Evolutionary conservation across 2,329 filamentous ascomycete genomes (phyloP).

Genomic region (Paecilomyces niveus): DNA sequence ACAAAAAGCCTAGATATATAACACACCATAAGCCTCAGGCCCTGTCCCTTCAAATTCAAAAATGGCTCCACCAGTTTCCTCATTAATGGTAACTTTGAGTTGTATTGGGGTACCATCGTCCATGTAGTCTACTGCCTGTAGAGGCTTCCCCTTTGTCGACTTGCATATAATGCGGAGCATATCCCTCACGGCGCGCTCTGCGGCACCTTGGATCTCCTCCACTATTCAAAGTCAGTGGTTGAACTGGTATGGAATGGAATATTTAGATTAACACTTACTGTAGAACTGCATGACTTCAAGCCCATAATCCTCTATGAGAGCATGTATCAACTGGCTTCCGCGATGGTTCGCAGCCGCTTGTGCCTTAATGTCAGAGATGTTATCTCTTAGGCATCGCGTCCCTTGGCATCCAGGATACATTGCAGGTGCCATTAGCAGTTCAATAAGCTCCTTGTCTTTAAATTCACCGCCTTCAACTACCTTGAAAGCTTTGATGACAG

Average conservation of each 20-base stretch:
- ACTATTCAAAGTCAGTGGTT: conserved; percentile 28
- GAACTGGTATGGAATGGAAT: conserved; percentile 4
- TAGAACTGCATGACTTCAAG: conserved; percentile 68
- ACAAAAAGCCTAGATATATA: conserved; percentile 3
- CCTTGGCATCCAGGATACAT: conserved; percentile 65
- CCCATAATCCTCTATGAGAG: conserved; percentile 66
- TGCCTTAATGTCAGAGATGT: conserved; percentile 74
- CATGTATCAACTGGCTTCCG: conserved; percentile 65
- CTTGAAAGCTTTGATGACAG: conserved; percentile 54
- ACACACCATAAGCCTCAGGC: conserved; percentile 60
- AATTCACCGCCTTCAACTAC: conserved; percentile 45
- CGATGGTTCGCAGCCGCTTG: conserved; percentile 78
- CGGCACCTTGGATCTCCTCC: conserved; percentile 69
- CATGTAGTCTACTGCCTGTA: conserved; percentile 69
- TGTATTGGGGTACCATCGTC: conserved; percentile 72
- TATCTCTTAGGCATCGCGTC: conserved; percentile 68
- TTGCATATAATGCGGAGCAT: conserved; percentile 61
- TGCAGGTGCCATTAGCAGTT: conserved; percentile 63
- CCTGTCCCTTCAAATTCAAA: conserved; percentile 76
- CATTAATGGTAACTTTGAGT: conserved; percentile 64
- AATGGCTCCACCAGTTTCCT: conserved; percentile 61
- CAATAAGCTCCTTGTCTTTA: conserved; percentile 63
- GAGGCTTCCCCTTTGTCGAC: conserved; percentile 57
- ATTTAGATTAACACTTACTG: conserved; percentile 25
- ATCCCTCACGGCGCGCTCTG: conserved; percentile 62